Conservation (phyloP, 257 asterid genomes). For the Jacaranda mimosifolia region DNA sequence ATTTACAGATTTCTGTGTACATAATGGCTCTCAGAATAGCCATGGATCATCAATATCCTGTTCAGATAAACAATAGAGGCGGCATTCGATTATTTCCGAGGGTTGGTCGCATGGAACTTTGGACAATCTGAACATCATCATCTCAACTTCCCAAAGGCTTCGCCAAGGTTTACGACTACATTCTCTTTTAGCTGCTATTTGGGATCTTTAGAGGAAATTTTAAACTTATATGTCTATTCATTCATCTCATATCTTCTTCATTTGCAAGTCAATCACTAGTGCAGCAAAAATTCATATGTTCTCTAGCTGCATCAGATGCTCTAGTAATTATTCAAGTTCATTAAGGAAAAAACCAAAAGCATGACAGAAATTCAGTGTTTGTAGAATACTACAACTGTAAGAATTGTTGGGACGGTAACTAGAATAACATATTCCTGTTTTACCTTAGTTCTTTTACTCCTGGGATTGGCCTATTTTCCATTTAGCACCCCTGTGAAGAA, state of each 20-base stretch:
- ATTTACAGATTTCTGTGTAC: conserved; percentile 16
- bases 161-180: neutral
- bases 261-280: neutral
- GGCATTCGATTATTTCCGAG: neutral
- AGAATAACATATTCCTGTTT: conserved; percentile 2
- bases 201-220: conserved; percentile 26
- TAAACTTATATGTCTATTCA: conserved; percentile 26
- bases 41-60: neutral
- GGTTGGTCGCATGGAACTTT: conserved; percentile 1
- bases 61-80: conserved; percentile 11
- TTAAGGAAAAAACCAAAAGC: conserved; percentile 11
- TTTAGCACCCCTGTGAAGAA: neutral
- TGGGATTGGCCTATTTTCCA: neutral
- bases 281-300: conserved; percentile 12
- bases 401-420: neutral
- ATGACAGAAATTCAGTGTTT: conserved; percentile 18
- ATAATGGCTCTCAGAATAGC: conserved; percentile 18
- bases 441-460: neutral
- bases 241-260: conserved; percentile 21
- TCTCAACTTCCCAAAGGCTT: neutral
- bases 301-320: conserved; percentile 14
- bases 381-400: conserved; percentile 18
- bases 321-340: conserved; percentile 18
- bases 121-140: neutral
- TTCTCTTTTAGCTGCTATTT: conserved; percentile 28